Percentiles rank a stretch among this genome's conserved stretches.
Conservation (phyloP, 2,329 filamentous ascomycete species). For the Setomelanomma holmii region DNA sequence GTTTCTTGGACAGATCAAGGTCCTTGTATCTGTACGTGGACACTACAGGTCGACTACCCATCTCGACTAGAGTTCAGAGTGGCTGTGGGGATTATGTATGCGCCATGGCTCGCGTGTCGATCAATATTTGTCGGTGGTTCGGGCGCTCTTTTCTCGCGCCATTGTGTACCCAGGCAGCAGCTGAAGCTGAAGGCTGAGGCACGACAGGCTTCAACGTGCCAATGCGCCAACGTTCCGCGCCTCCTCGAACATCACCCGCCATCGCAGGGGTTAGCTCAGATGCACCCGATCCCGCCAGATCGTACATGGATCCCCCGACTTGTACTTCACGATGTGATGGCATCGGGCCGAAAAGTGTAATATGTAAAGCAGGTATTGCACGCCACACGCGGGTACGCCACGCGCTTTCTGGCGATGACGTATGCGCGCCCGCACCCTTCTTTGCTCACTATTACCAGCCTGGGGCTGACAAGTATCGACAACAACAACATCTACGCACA, state of each 20-base stretch:
- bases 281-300: not conserved
- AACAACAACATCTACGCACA: not conserved
- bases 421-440: not conserved
- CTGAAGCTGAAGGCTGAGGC: not conserved
- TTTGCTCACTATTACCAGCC: not conserved
- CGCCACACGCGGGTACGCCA: conserved; percentile 1
- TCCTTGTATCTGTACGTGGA: not conserved
- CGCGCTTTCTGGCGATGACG: not conserved
- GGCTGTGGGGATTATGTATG: too few relatives aligned
- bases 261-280: not conserved
- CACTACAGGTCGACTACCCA: not conserved
- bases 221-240: not conserved
- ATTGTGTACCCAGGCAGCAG: not conserved
- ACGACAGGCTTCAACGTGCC: not conserved
- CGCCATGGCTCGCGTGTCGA: too few relatives aligned
- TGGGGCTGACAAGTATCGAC: not conserved
- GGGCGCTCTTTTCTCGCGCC: too few relatives aligned
- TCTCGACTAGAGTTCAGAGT: too few relatives aligned
- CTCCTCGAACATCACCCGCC: not conserved
- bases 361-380: conserved; percentile 1
- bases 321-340: not conserved
- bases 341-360: not conserved
- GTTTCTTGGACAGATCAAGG: not conserved
- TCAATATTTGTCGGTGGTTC: too few relatives aligned
- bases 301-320: not conserved